A percentile compares a stretch with the other conserved stretches of the same genome.
Conservation (phyloP, 129 eudicot genomes). For the Solidago caesia region DNA sequence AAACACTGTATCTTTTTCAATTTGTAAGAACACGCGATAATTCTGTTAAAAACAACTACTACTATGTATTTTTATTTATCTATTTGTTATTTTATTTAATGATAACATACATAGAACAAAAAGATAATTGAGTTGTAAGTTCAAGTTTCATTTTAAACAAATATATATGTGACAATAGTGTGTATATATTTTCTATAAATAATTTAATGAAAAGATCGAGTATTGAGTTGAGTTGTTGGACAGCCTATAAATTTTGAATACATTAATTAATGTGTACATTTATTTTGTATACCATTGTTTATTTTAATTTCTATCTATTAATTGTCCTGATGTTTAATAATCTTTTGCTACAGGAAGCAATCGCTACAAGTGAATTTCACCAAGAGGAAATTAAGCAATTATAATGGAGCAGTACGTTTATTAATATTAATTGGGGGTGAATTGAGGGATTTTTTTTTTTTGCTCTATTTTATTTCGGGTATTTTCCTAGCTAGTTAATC, state of each 20-base stretch:
- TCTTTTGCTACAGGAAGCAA: slow-evolving; percentile 30
- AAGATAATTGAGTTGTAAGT: neutral
- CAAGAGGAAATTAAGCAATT: slow-evolving; percentile 13
- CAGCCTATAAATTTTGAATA: neutral
- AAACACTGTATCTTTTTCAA: too few relatives aligned
- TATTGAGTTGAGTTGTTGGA: neutral
- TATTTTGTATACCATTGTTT: neutral
- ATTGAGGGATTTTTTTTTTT: neutral
- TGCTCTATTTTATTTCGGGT: slow-evolving; percentile 9
- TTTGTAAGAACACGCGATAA: too few relatives aligned
- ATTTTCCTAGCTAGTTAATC: slow-evolving; percentile 25
- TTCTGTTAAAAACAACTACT: too few relatives aligned
- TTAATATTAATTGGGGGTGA: slow-evolving; percentile 16
- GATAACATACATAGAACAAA: too few relatives aligned
- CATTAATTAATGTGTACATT: neutral
- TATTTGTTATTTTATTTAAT: too few relatives aligned
- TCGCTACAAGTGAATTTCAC: slow-evolving; percentile 28
- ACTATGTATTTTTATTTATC: too few relatives aligned
- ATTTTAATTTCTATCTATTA: too few relatives aligned
- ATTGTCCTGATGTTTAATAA: neutral
- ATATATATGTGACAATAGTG: neutral
- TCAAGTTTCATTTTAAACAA: neutral
- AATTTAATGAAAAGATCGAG: too few relatives aligned
- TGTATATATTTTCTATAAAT: neutral
- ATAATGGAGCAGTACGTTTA: slow-evolving; percentile 14